Conservation (phyloP, 257 asterid genomes). For the Jacaranda copaia region DNA sequence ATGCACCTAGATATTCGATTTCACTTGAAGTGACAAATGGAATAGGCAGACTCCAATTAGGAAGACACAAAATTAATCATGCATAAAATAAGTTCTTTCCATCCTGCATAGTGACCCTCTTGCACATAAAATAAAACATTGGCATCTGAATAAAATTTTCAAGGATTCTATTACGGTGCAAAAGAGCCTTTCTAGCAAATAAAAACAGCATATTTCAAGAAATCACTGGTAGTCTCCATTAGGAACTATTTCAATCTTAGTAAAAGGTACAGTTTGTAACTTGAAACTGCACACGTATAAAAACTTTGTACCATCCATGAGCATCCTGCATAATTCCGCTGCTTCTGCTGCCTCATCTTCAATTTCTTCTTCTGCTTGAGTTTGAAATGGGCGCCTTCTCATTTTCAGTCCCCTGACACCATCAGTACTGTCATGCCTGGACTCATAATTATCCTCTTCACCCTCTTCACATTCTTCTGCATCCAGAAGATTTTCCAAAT, state of each 20-base stretch:
- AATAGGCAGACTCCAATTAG: neutral
- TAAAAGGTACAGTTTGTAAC: conserved; percentile 19
- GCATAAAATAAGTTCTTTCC: neutral
- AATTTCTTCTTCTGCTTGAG: conserved; percentile 88
- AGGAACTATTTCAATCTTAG: neutral
- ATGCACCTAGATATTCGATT: neutral
- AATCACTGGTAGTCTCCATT: neutral
- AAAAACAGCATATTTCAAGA: neutral
- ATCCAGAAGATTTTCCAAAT: conserved; percentile 96
- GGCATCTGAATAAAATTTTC: neutral
- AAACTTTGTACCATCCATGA: conserved; percentile 84
- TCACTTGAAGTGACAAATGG: conserved; percentile 3
- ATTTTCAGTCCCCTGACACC: conserved; percentile 93
- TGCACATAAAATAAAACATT: conserved; percentile 4
- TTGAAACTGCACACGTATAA: conserved; percentile 18
- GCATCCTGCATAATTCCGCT: conserved; percentile 94
- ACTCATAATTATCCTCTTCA: conserved; percentile 70
- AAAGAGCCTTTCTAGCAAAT: conserved; percentile 21
- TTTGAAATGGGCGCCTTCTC: conserved; percentile 85
- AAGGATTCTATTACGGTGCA: neutral
- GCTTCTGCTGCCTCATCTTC: conserved; percentile 99
- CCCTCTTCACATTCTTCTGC: conserved; percentile 94
- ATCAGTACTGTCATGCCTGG: conserved; percentile 69
- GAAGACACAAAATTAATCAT: neutral
- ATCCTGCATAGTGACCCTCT: neutral